Evolutionary conservation across 495 filamentous ascomycete species (phyloP).

Genomic region (Neohortaea acidophila): DNA sequence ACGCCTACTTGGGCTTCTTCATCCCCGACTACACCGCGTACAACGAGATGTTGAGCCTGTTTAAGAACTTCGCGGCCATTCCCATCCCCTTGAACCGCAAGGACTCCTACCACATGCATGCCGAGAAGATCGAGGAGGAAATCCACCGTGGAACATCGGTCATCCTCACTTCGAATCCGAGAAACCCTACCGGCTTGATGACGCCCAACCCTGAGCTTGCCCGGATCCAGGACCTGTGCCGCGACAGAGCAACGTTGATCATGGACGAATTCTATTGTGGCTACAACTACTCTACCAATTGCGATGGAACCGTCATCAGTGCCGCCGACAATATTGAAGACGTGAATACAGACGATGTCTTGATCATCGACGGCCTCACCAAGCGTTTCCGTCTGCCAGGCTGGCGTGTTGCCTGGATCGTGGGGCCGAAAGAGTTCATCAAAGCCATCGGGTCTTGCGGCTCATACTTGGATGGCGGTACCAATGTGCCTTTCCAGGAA

Average conservation of each 20-base stretch:
- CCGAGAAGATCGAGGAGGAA: slow-evolving; percentile 54
- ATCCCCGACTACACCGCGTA: slow-evolving; percentile 57
- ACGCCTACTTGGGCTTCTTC: slow-evolving; percentile 53
- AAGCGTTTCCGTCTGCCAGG: slow-evolving; percentile 94
- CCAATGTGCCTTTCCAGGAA: slow-evolving; percentile 90
- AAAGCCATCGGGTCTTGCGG: slow-evolving; percentile 85
- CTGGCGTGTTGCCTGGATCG: slow-evolving; percentile 92
- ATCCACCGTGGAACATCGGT: slow-evolving; percentile 35
- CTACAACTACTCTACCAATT: slow-evolving; percentile 59
- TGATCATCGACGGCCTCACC: slow-evolving; percentile 89
- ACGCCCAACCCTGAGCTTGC: slow-evolving; percentile 66
- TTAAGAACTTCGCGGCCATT: slow-evolving; percentile 83
- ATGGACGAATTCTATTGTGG: slow-evolving; percentile 96
- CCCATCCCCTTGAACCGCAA: slow-evolving; percentile 70
- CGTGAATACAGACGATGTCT: slow-evolving; percentile 59
- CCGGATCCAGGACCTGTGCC: slow-evolving; percentile 81
- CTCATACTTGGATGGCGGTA: slow-evolving; percentile 88
- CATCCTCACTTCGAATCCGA: slow-evolving; percentile 89
- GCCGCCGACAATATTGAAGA: slow-evolving; percentile 70
- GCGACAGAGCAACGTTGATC: slow-evolving; percentile 76
- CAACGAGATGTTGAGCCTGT: slow-evolving; percentile 89
- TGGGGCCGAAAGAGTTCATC: slow-evolving; percentile 94
- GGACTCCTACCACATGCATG: slow-evolving; percentile 81
- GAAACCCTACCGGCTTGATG: slow-evolving; percentile 87
- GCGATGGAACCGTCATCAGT: slow-evolving; percentile 75